Evolutionary conservation across 2,329 filamentous ascomycete species (phyloP), one percentile per base, ranked within the genome.

Genomic region (Pyrenochaeta sp.): DNA sequence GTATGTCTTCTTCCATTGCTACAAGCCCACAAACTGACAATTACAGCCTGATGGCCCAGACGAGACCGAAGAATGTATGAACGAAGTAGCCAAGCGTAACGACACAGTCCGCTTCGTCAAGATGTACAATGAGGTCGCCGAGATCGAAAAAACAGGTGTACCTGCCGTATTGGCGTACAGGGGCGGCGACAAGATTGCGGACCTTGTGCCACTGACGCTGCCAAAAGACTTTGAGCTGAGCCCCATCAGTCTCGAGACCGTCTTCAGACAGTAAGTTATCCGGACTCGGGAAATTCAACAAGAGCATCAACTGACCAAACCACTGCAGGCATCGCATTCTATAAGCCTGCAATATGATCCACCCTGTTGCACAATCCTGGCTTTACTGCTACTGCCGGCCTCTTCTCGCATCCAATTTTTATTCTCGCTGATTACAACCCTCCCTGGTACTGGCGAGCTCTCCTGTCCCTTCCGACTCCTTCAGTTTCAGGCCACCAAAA

Each of bases 141-240:
- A 98, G 74, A 97, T 98, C 82, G 92, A 97, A 73, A 87, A 97
- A 73, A 87, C 90, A 53, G 90, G 92, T 29, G 89, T 89, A 1
- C 95, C 95, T 0, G 92, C 95, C 3, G 82, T 98, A 32, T 82
- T 98, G 43, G 94, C 91, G 10, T 99, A 99, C 80, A 88, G 88
- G 53, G 91, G 89, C 67, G 93, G 92, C 47, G 93, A 98, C 61
- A 87, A 97, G 61, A 92, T 98, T 66, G 91, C 91, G 60, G n/a
- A 96, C 93, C 67, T 81, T 98, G 46, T 95, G 0, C 93, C 94
- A 49, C 83, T 98, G 45, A 86, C 96, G 82, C 90, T 97, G 42
- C 92, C 93, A 2, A 79, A 82, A 29, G 85, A 82, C 62, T 77
- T 77, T 11, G 79, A 81, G 47, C 65, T 82, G 15, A 81, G 74